phyloP scores from a whole-genome alignment of 2,329 filamentous ascomycete species.

The Pseudogymnoascus sp. region DNA sequence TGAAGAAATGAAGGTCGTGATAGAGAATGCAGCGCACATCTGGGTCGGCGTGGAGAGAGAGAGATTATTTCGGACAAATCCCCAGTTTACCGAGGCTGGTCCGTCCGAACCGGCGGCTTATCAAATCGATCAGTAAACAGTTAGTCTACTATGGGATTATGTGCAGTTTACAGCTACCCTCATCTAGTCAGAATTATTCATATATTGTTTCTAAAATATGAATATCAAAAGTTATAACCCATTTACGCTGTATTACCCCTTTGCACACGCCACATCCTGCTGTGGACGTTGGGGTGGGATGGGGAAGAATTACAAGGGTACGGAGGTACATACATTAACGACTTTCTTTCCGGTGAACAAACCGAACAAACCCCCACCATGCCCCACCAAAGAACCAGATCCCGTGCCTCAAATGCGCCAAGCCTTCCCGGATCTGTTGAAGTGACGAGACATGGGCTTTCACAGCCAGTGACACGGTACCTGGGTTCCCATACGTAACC shows the following conservation, averaged over 20 bases:
- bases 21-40: slow-evolving; percentile 17
- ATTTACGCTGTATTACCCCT: neutral
- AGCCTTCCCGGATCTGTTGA: neutral
- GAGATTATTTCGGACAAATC: slow-evolving; percentile 5
- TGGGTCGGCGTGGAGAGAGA: slow-evolving; percentile 10
- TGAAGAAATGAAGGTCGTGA: slow-evolving; percentile 23
- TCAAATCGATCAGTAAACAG: neutral
- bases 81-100: slow-evolving; percentile 8
- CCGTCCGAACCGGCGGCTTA: neutral
- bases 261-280: neutral
- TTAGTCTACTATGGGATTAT: neutral
- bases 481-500: slow-evolving; percentile 8
- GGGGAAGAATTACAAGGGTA: neutral
- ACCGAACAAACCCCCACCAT: slow-evolving; percentile 4
- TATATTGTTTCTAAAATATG: neutral
- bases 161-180: neutral
- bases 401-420: slow-evolving; percentile 4
- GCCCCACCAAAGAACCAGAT: slow-evolving; percentile 5
- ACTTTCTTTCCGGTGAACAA: neutral
- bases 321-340: neutral
- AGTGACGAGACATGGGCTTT: slow-evolving; percentile 4
- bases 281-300: neutral
- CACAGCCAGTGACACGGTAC: slow-evolving; percentile 5
- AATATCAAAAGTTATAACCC: neutral
- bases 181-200: neutral